A percentile compares a stretch with the other conserved stretches of the same genome.
Conservation (phyloP, 2,329 filamentous ascomycete species). For the Aureobasidium subglaciale region DNA sequence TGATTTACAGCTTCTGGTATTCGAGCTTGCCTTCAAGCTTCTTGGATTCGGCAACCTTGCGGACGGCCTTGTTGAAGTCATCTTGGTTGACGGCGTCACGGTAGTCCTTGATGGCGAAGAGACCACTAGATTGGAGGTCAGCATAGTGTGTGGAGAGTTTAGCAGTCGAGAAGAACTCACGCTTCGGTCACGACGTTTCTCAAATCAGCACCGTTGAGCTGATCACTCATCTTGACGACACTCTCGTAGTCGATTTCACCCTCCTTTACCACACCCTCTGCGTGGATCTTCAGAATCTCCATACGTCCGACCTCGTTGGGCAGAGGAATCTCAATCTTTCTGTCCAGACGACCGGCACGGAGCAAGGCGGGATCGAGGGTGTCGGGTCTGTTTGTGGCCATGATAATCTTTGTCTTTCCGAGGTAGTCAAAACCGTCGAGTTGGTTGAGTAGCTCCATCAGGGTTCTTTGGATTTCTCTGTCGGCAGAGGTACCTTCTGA, state of each 20-base stretch:
- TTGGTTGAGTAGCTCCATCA: slow-evolving; percentile 98
- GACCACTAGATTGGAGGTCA: slow-evolving; percentile 53
- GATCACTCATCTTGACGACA: slow-evolving; percentile 99
- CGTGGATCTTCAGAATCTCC: slow-evolving; percentile 97
- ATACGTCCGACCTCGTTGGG: slow-evolving; percentile 94
- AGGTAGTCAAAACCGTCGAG: slow-evolving; percentile 98
- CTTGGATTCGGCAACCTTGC: slow-evolving; percentile 95
- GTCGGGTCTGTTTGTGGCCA: slow-evolving; percentile 97
- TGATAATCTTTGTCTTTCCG: slow-evolving; percentile 99
- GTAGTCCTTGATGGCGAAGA: slow-evolving; percentile 98
- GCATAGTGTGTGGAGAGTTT: slow-evolving; percentile 10
- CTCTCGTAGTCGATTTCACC: slow-evolving; percentile 98
- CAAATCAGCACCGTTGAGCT: slow-evolving; percentile 93
- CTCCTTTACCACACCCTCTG: slow-evolving; percentile 75
- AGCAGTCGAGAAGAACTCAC: slow-evolving; percentile 50
- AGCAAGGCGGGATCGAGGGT: slow-evolving; percentile 90
- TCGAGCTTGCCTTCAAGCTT: slow-evolving; percentile 97
- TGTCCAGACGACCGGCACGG: slow-evolving; percentile 84
- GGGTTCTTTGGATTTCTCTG: slow-evolving; percentile 92
- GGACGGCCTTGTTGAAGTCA: slow-evolving; percentile 98
- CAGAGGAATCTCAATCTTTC: slow-evolving; percentile 95
- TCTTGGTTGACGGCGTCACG: slow-evolving; percentile 94
- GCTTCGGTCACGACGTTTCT: slow-evolving; percentile 97
- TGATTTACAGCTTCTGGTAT: slow-evolving; percentile 78
- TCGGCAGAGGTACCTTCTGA: slow-evolving; percentile 96